phyloP scores from a whole-genome alignment of 2,329 filamentous ascomycete genomes.

The Cercospora sp. region DNA sequence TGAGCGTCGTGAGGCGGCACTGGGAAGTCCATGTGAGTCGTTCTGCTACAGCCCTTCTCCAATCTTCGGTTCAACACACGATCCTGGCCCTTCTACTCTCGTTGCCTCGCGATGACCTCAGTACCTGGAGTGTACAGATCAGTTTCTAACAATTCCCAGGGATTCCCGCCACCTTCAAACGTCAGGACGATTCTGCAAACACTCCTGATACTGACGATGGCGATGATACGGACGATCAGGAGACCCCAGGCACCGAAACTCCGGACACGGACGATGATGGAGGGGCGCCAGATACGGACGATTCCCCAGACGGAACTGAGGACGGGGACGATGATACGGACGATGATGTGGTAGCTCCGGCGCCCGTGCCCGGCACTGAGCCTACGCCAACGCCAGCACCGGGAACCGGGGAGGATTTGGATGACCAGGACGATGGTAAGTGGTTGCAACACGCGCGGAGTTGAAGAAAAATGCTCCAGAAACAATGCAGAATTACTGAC shows the following conservation, averaged over 20 bases:
- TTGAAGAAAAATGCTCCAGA: background rate
- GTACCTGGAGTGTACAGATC: background rate
- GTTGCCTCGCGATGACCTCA: background rate
- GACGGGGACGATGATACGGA: background rate
- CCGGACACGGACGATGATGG: background rate
- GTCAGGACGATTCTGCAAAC: background rate
- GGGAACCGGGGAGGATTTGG: background rate
- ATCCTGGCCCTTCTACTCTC: background rate
- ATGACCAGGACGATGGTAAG: constrained; percentile 6
- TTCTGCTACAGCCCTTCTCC: background rate
- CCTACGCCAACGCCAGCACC: background rate
- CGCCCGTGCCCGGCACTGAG: background rate
- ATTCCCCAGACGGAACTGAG: background rate
- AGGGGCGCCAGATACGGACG: background rate
- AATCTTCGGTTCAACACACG: background rate
- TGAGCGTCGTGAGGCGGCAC: background rate
- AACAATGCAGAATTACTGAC: background rate
- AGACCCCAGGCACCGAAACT: background rate
- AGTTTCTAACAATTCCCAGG: background rate
- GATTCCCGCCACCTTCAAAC: background rate
- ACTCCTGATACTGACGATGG: background rate
- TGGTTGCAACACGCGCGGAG: background rate
- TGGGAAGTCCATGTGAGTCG: background rate
- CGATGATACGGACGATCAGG: background rate
- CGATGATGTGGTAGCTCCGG: background rate